Evolutionary conservation across 768 basidiomycete genomes (phyloP), one percentile per base, ranked within the genome.

Genomic region (Strobilomyces echinocephalus): DNA sequence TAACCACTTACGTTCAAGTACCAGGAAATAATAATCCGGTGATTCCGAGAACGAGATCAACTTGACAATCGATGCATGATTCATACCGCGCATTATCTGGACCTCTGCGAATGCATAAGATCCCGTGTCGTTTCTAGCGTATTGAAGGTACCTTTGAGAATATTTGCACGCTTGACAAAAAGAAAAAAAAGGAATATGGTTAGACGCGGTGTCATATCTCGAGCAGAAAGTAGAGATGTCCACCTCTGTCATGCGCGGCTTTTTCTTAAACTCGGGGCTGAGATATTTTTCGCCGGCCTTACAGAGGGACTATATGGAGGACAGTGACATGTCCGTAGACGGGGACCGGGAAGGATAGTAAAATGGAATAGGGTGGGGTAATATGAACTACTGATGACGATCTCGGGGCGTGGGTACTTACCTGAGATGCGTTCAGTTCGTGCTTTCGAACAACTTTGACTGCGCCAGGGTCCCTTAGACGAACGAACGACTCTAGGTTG

Each of bases 181-280:
- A 26, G 52, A 46, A 55, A 31, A n/a, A 18, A n/a, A 15, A 62
- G 26, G 51, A 46, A 55, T 50, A 44, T 42, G 16, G 60, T 60
- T 52, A 64, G 70, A 12, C 50, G 53, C 34, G n/a, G 39, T 44
- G 35, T 53, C 45, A 58, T 14, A 63, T 45, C 59, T 42, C 54
- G 55, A 58, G 58, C 55, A 61, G 40, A 60, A 63, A 47, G 45
- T 45, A 53, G 33, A 54, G 28, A 59, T 46, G 70, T 63, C 41
- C 82, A 97, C 95, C 95, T 97, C 95, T 80, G 91, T 95, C 69
- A 88, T 88, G 79, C 93, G 90, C 79, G 95, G 91, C 78, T 88
- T 91, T 77, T 93, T 93, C 79, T 95, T 95, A 78, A 95, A 95
- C 70, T 90, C 84, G 56, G 85, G 79, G 72, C 93, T 95, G 69